phyloP scores from a whole-genome alignment of 2,329 filamentous ascomycete genomes.

The Colletotrichum horii region DNA sequence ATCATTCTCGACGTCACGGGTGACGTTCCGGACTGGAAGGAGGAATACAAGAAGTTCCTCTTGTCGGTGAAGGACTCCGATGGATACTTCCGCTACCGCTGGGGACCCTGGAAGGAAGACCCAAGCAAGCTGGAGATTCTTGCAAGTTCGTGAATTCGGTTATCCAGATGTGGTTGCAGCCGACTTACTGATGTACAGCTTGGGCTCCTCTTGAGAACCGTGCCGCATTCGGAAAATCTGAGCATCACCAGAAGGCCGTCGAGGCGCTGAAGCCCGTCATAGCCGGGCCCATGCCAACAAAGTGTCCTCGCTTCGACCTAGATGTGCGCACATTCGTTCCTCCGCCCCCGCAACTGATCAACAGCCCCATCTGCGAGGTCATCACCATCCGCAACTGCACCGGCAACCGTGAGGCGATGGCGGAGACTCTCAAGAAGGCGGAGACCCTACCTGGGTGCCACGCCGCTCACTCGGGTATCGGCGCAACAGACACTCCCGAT shows the following conservation, averaged over 20 bases:
- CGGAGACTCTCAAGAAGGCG: neutral
- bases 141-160: neutral
- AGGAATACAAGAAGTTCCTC: conserved; percentile 14
- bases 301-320: conserved; percentile 10
- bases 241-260: conserved; percentile 4
- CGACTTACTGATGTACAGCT: neutral
- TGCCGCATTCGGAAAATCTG: neutral
- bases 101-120: conserved; percentile 16
- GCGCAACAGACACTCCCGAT: neutral
- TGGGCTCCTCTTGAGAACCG: conserved; percentile 5
- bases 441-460: neutral
- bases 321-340: neutral
- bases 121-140: conserved; percentile 6
- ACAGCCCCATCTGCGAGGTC: conserved; percentile 16
- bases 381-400: conserved; percentile 1
- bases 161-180: neutral
- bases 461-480: conserved; percentile 1
- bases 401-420: neutral
- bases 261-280: conserved; percentile 8
- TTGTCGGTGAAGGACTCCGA: conserved; percentile 3
- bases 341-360: conserved; percentile 12
- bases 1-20: conserved; percentile 4
- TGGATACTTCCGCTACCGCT: conserved; percentile 17
- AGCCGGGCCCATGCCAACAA: neutral
- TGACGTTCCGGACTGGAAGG: conserved; percentile 17